Evolutionary conservation across 495 filamentous ascomycete genomes (phyloP).

Genomic region (Pyrenula massariospora): DNA sequence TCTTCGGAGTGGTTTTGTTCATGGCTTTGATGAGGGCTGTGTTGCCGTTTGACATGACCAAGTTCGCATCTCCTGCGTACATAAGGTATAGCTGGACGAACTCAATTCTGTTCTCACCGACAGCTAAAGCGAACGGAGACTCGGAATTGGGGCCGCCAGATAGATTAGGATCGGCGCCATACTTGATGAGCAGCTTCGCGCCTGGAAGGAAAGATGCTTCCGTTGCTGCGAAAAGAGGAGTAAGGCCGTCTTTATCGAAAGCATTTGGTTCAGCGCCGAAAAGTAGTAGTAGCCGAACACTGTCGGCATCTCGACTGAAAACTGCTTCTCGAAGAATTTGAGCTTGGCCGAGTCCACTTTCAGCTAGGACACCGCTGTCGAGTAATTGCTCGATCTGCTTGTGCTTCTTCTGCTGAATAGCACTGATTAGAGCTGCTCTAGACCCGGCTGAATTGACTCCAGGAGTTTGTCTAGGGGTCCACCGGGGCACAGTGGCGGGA

Average conservation of each 20-base stretch:
- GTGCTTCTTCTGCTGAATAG: slow-evolving; percentile 30
- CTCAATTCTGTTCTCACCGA: slow-evolving; percentile 24
- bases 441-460: slow-evolving; percentile 19
- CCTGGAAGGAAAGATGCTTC: slow-evolving; percentile 30
- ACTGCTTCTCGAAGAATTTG: slow-evolving; percentile 31
- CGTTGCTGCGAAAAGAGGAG: slow-evolving; percentile 28
- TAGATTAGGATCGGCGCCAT: slow-evolving; percentile 38
- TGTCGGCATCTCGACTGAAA: slow-evolving; percentile 28
- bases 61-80: slow-evolving; percentile 33
- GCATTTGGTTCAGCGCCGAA: slow-evolving; percentile 36
- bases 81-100: slow-evolving; percentile 32
- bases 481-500: too few species aligned
- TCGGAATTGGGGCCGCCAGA: slow-evolving; percentile 23
- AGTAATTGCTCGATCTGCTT: slow-evolving; percentile 37
- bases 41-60: slow-evolving; percentile 27
- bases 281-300: slow-evolving; percentile 32
- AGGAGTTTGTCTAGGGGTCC: slow-evolving; percentile 22
- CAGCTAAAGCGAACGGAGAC: slow-evolving; percentile 25
- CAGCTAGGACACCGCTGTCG: slow-evolving; percentile 34
- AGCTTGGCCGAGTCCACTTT: slow-evolving; percentile 20
- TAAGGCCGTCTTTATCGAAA: slow-evolving; percentile 23
- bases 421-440: slow-evolving; percentile 18
- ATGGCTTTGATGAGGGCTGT: slow-evolving; percentile 35
- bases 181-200: slow-evolving; percentile 33
- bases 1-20: slow-evolving; percentile 25